Percentiles rank a stretch among this genome's conserved stretches.
These are phyloP conservation scores for Diaporthe helianthi DNA, from an alignment of 2,329 filamentous ascomycete species.

Conservation along the genomic window DNA sequence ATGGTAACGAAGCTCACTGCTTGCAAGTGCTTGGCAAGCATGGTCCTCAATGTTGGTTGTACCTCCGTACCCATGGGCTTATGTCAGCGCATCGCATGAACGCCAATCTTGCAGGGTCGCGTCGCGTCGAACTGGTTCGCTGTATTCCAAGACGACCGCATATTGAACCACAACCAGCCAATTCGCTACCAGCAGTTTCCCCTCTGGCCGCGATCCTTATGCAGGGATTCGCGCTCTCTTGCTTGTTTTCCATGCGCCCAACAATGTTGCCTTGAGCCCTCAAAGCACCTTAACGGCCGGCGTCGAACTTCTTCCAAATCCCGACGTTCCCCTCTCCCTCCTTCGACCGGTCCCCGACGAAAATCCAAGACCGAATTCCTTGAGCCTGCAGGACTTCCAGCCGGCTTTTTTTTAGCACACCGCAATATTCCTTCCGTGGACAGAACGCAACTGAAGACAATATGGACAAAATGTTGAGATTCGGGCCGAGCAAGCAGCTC, in stretches of 20 bases:
- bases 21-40: not conserved
- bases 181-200: not conserved
- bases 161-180: constrained; percentile 15
- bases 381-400: not conserved
- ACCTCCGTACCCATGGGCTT: not conserved
- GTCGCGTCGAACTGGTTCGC: constrained; percentile 11
- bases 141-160: not conserved
- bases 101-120: constrained; percentile 27
- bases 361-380: not conserved
- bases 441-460: not conserved
- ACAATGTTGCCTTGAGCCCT: constrained; percentile 3
- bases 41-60: not conserved
- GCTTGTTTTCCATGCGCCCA: constrained; percentile 13
- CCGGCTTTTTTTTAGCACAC: not conserved
- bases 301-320: not conserved
- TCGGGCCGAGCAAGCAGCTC: constrained; percentile 21
- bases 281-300: not conserved
- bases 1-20: no score
- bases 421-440: not conserved
- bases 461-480: constrained; percentile 23
- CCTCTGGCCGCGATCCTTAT: constrained; percentile 5
- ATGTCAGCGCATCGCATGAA: constrained; percentile 15
- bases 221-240: constrained; percentile 6
- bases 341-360: not conserved
- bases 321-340: not conserved